Conservation (phyloP, 805 yeast species). For the Barnettozyma sucrosica region DNA sequence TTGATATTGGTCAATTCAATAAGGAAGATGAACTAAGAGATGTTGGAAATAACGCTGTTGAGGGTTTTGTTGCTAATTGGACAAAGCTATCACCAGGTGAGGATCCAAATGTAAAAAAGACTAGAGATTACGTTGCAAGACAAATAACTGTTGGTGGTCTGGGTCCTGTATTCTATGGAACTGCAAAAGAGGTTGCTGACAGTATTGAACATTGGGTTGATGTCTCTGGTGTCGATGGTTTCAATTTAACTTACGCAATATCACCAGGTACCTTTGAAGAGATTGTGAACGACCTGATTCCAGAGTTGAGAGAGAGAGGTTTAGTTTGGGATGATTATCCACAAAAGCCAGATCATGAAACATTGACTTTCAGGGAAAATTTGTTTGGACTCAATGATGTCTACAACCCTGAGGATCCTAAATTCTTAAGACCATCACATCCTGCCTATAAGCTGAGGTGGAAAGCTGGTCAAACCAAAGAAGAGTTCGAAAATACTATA, state of each 20-base stretch:
- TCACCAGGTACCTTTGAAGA: conserved; percentile 37
- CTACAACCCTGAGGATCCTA: conserved; percentile 1
- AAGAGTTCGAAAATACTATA: conserved; percentile 28
- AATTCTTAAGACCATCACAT: conserved; percentile 8
- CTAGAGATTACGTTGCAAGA: conserved; percentile 23
- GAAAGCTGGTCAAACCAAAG: conserved; percentile 41
- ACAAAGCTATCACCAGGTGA: conserved; percentile 28
- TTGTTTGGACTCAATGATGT: neutral
- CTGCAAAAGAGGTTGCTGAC: conserved; percentile 33
- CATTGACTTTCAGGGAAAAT: conserved; percentile 39
- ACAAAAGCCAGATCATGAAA: neutral
- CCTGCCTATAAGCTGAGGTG: conserved; percentile 13
- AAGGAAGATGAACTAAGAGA: conserved; percentile 29
- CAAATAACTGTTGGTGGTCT: conserved; percentile 11
- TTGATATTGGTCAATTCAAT: conserved; percentile 31
- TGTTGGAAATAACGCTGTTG: conserved; percentile 21
- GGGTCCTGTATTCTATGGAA: conserved; percentile 15
- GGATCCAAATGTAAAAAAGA: conserved; percentile 22
- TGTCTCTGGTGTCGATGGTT: conserved; percentile 38
- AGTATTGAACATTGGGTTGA: conserved; percentile 35
- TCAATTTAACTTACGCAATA: conserved; percentile 29
- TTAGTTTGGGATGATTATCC: conserved; percentile 32
- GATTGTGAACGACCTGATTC: conserved; percentile 31
- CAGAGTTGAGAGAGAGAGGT: conserved; percentile 33
- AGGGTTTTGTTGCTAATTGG: conserved; percentile 14